Base-by-base conservation (phyloP, 441 rosid genomes). In the Arabidopsis lyrata region DNA sequence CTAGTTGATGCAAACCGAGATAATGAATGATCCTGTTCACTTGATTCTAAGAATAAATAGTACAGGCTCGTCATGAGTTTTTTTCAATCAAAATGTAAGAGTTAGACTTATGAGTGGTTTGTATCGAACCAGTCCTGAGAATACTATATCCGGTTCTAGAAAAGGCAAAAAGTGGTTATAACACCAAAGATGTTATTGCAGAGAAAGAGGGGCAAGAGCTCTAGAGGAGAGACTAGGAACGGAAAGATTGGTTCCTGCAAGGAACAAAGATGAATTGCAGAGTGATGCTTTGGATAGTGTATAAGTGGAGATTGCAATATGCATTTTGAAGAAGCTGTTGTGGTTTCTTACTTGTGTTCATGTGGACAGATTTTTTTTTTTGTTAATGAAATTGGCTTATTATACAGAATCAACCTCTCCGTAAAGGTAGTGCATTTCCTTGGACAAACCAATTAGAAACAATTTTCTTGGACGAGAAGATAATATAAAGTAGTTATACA, bases 171-270 rank as follows among this genome's bases (percentile, higher is more conserved):
- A 36, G 2, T 20, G 16, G 36, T 2, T 3, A 31, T 62, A 62
- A 62, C 53, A 27, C 5, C 20, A 29, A 75, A 15, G 5, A 1
- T 44, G 64, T 36, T 8, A 8, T 29, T 86, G 90, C 94, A 93
- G 99, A 82, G 97, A 95, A 86, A 88, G 97, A 76, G 99, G 99
- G 36, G 98, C 97, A 14, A 86, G 97, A 62, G 98, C 98, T 9
- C 80, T 95, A 45, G 98, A 95, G 81, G 99, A 93, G 84, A 90
- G 98, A 82, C 87, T 95, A 75, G 93, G 89, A 52, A 78, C 99
- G 22, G 99, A 92, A 86, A 85, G 81, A 75, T 66, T 87, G 81
- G 93, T 81, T 39, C 76, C 89, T 66, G 58, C 84, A 70, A 78
- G 52, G 58, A 83, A 80, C 69, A 66, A 84, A 8, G 89, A 92